Percentiles rank a stretch among this genome's conserved stretches.
These are phyloP conservation scores for Rhypophila decipiens DNA, from an alignment of 495 filamentous ascomycete genomes.

Conservation along the genomic window DNA sequence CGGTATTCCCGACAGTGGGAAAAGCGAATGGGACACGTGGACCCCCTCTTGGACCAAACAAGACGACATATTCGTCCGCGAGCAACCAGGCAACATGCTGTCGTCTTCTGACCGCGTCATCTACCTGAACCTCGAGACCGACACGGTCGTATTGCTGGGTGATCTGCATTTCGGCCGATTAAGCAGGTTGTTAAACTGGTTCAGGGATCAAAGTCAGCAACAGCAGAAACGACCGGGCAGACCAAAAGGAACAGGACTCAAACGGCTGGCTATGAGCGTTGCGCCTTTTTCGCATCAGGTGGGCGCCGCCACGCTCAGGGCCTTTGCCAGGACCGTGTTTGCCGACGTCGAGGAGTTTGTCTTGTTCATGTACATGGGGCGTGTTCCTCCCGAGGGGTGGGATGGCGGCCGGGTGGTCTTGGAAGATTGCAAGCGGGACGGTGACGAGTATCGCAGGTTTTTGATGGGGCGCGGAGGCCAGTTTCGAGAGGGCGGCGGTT, in stretches of 20 bases:
- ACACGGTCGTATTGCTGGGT: constrained; percentile 25
- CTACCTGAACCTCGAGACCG: constrained; percentile 22
- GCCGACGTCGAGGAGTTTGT: constrained; percentile 22
- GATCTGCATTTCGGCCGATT: constrained; percentile 16
- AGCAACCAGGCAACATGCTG: constrained; percentile 13
- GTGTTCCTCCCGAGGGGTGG: constrained; percentile 17
- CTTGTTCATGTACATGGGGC: constrained; percentile 18
- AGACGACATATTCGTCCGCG: background rate
- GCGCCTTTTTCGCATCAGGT: constrained; percentile 52
- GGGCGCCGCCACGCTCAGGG: constrained; percentile 17
- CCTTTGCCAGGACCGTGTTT: constrained; percentile 20
- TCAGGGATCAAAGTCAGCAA: constrained; percentile 10
- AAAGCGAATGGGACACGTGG: background rate
- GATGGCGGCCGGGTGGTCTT: constrained; percentile 12
- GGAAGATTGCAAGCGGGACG: constrained; percentile 4
- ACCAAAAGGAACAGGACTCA: too few relatives aligned
- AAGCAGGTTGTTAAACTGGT: constrained; percentile 16
- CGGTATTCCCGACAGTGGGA: background rate
- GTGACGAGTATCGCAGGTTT: constrained; percentile 18
- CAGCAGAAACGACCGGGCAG: too few relatives aligned
- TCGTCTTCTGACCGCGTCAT: constrained; percentile 13
- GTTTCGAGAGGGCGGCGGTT: constrained; percentile 19
- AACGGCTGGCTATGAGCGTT: constrained; percentile 52
- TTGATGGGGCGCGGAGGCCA: constrained; percentile 16
- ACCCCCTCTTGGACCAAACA: too few relatives aligned